Base-by-base conservation (phyloP, 257 asterid genomes). In the Solanum sparsipilum region DNA sequence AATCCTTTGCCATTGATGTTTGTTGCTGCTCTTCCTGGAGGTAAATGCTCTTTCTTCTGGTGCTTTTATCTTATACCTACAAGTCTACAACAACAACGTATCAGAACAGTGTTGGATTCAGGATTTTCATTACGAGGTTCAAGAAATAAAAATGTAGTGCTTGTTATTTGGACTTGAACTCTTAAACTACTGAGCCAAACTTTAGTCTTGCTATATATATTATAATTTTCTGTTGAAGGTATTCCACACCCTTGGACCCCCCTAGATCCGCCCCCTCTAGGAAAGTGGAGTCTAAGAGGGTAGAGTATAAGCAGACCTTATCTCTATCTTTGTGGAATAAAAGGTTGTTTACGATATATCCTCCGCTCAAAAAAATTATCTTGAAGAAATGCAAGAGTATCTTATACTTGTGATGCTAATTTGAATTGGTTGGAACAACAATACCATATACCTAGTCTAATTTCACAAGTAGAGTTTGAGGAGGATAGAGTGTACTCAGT, bases 1-100 rank as follows among this genome's bases (percentile, higher is more conserved):
- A 91, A 91, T 90, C 98, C 97, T 86, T 83, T 94, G 87, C 88
- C 89, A 23, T 90, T 94, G 73, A 88, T 96, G 39, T 85, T 92
- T 87, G 79, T 92, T 39, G 95, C 93, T 89, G 95, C 96, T 87
- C 98, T 96, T 91, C 98, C 98, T 29, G 98, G 96, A 92, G 98
- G 98, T 96, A 71, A 93, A 87, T 86, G 56, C 86, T 71, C 13
- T 31, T 67, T 29, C 16, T 67, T 25, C 32, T 4, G 2, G 29
- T 23, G 29, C 27, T 10, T 25, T 11, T 65, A 25, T 65, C 72
- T 65, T 25, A 65, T 12, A 65, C 72, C 7, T 25, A n/a, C 13
- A 41, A 41, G 46, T 41, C 13, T 41, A 41, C 32, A 11, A 10
- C 72, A n/a, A 10, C 32, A 63, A n/a, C 3, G 1, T 63, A 63